Conservation (phyloP, 2,329 filamentous ascomycete species). For the Trichoderma citrinoviride region DNA sequence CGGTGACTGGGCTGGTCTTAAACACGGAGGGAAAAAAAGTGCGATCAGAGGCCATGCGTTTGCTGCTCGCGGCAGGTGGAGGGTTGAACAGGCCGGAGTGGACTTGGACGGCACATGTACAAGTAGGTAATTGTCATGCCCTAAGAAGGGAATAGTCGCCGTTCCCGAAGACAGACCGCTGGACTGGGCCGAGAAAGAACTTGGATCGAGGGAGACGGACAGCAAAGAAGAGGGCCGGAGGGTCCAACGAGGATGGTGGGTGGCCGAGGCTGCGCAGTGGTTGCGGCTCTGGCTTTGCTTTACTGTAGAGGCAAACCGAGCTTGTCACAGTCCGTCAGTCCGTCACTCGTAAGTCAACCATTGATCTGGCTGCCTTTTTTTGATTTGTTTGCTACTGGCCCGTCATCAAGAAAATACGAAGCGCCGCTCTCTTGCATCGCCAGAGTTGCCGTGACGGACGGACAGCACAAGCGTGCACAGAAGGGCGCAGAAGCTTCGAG, state of each 20-base stretch:
- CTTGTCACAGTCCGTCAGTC: too few relatives aligned
- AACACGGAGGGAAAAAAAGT: neutral
- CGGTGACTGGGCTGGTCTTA: neutral
- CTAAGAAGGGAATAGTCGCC: slow-evolving; percentile 20
- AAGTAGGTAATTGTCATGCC: slow-evolving; percentile 16
- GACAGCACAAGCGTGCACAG: neutral
- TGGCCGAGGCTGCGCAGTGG: slow-evolving; percentile 12
- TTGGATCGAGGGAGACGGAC: neutral
- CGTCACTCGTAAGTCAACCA: too few relatives aligned
- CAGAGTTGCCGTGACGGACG: neutral
- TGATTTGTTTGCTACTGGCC: neutral
- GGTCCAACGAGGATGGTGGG: slow-evolving; percentile 7
- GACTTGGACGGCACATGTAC: too few relatives aligned
- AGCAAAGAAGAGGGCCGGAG: neutral
- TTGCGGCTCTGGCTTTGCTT: neutral
- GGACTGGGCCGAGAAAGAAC: neutral
- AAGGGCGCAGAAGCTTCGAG: neutral
- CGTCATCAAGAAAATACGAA: neutral
- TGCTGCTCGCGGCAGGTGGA: slow-evolving; percentile 20
- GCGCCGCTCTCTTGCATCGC: neutral
- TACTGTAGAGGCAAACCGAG: too few relatives aligned
- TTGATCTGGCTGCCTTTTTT: neutral
- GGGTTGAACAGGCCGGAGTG: slow-evolving; percentile 7
- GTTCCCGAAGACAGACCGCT: slow-evolving; percentile 20
- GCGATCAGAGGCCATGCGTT: slow-evolving; percentile 3